phyloP scores from a whole-genome alignment of 495 filamentous ascomycete species.

The Beverwykella pulmonaria region DNA sequence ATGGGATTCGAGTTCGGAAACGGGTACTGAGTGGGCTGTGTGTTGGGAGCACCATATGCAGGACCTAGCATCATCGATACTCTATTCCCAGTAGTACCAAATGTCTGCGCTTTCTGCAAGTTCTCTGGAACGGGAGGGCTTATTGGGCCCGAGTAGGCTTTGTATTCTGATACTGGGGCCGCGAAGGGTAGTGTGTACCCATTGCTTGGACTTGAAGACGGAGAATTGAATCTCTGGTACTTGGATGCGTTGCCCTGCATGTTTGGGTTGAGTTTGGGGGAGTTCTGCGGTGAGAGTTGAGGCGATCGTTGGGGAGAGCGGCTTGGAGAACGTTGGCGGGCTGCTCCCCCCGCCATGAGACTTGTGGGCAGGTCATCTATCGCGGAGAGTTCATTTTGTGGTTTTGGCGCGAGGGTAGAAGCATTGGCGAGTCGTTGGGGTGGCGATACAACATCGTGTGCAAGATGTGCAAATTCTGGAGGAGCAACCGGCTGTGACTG shows the following conservation, averaged over 20 bases:
- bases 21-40: not conserved
- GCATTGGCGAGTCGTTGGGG: not conserved
- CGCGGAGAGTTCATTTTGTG: not conserved
- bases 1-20: not conserved
- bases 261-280: not conserved
- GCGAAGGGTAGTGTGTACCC: not conserved
- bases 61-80: not conserved
- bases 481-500: not conserved
- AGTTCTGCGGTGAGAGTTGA: not conserved
- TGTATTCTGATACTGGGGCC: constrained; percentile 4
- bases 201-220: not conserved
- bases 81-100: not conserved
- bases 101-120: not conserved
- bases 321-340: not conserved
- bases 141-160: constrained; percentile 9
- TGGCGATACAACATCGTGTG: not conserved
- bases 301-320: not conserved
- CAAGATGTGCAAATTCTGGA: not conserved
- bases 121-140: not conserved
- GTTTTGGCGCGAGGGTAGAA: not conserved
- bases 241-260: not conserved
- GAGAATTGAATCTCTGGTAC: constrained; percentile 7
- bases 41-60: not conserved
- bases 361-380: not conserved
- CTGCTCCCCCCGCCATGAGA: not conserved